A percentile compares a stretch with the other conserved stretches of the same genome.
Evolutionary conservation across 2,329 filamentous ascomycete species (phyloP).

Genomic region (Ceratocystis cubensis): DNA sequence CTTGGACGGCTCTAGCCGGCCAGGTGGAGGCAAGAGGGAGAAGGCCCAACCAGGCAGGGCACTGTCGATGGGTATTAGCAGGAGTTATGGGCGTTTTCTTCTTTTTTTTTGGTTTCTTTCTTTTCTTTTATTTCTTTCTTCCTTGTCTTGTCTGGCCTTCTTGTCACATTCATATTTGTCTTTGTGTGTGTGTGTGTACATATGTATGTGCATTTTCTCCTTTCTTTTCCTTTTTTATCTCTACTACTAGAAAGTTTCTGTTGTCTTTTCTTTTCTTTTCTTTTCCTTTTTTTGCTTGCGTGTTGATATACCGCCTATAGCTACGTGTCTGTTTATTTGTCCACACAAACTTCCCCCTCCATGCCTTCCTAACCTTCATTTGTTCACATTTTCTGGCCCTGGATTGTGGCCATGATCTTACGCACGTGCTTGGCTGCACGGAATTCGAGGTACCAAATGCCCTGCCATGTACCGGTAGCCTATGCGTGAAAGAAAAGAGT

Average conservation of each 20-base stretch:
- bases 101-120: background rate
- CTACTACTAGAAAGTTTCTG: background rate
- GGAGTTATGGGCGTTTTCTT: slow-evolving; percentile 5
- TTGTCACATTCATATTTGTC: background rate
- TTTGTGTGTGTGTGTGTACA: background rate
- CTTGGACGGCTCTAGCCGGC: background rate
- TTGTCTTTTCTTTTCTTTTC: slow-evolving; percentile 8
- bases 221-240: background rate
- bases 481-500: slow-evolving; percentile 23
- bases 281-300: background rate
- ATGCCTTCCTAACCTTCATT: slow-evolving; percentile 34
- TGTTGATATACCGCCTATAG: background rate
- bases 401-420: slow-evolving; percentile 82
- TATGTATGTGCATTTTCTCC: background rate
- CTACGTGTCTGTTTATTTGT: background rate
- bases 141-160: background rate
- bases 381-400: slow-evolving; percentile 57
- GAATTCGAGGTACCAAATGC: slow-evolving; percentile 94
- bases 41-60: background rate
- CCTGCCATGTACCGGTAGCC: slow-evolving; percentile 62
- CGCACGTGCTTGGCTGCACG: slow-evolving; percentile 61
- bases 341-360: slow-evolving; percentile 36
- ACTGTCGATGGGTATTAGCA: background rate
- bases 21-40: background rate
- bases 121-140: background rate